Conservation (phyloP, 2,329 filamentous ascomycete species). For the Pleomassaria siparia region DNA sequence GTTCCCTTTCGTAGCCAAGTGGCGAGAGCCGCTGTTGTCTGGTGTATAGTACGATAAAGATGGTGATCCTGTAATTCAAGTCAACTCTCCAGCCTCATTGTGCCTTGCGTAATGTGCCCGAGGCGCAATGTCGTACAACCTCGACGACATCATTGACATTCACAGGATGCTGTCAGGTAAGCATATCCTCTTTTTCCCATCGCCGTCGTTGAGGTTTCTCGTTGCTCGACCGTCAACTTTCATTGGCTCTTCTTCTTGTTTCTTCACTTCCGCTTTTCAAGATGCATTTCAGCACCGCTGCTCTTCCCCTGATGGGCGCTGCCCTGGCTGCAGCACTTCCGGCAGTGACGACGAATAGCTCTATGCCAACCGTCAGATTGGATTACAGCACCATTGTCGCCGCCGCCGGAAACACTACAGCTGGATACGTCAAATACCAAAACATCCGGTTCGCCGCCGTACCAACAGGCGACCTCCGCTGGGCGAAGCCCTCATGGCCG, state of each 20-base stretch:
- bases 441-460: conserved; percentile 1
- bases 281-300: neutral
- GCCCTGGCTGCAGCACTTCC: neutral
- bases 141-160: neutral
- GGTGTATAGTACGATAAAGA: neutral
- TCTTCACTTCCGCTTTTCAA: neutral
- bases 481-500: neutral
- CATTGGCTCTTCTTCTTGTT: neutral
- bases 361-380: neutral
- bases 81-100: neutral
- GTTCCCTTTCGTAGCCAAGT: neutral
- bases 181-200: neutral
- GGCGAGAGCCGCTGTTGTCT: neutral
- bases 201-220: neutral
- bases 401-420: neutral
- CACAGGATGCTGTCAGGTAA: neutral
- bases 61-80: neutral
- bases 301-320: neutral
- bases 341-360: neutral
- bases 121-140: conserved; percentile 1
- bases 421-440: neutral
- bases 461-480: neutral
- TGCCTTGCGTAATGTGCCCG: neutral
- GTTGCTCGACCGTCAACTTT: neutral
- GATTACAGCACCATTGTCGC: neutral